Evolutionary conservation across 1,139 yeast species (phyloP), one percentile per base, ranked within the genome.

Genomic region (Candida sanyaensis): DNA sequence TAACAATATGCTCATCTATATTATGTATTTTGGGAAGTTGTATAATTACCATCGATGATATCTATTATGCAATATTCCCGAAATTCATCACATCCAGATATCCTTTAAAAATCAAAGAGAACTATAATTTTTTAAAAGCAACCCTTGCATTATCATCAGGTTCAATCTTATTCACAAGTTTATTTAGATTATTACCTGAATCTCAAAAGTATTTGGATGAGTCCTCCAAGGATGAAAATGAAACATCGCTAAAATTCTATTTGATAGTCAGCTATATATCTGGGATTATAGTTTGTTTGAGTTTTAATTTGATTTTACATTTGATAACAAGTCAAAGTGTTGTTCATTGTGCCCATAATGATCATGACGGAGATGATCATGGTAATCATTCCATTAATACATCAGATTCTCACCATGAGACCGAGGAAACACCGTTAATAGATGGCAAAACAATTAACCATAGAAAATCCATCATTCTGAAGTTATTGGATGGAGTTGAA

Each of bases 101-200:
- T 60, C 71, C 80, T 33, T 83, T 87, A 60, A 70, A 77, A 41
- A 75, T 88, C 43, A 75, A 80, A 50, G 79, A 82, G 49, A 86
- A 84, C 60, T 81, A 81, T 50, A 60, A 65, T 6, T 86, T 88
- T 58, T 69, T 88, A 53, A 80, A 85, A 32, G 81, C 81, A 8
- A 81, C 90, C 5, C 71, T 89, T 43, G 78, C 90, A 1, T 69
- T 91, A 45, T 84, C 93, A 54, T 75, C 93, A 0, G 98, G 98
- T 0, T 84, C 90, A 38, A 73, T 87, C 63, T 53, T 88, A 6
- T 82, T 91, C 60, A 90, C 97, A 0, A 80, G 96, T 0, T 67
- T 92, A 50, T 87, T 81, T 66, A 78, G 84, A 50, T 73, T 92
- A 48, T 66, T 92, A 23, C 97, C 97, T 0, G 84, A 81, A 53